Conservation (phyloP, 257 asterid species). For the Solanum chmielewskii region DNA sequence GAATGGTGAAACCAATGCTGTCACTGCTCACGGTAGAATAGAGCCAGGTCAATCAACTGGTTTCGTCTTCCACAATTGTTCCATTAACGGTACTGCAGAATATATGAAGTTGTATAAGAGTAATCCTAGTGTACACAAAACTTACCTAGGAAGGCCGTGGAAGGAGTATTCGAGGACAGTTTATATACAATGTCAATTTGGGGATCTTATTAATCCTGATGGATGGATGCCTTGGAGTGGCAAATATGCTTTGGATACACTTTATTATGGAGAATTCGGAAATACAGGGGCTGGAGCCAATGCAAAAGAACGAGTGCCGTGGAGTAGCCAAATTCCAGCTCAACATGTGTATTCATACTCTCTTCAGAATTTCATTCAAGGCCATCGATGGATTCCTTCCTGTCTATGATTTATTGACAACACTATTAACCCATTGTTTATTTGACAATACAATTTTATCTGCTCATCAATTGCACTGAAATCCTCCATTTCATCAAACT, state of each 20-base stretch:
- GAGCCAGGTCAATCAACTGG: conserved; percentile 40
- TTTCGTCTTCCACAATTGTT: conserved; percentile 29
- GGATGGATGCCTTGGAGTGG: conserved; percentile 52
- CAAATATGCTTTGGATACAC: conserved; percentile 26
- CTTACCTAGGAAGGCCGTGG: conserved; percentile 51
- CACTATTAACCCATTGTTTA: neutral
- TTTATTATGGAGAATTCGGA: conserved; percentile 33
- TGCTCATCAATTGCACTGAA: neutral
- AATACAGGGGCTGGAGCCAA: conserved; percentile 20
- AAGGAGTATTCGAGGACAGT: conserved; percentile 42
- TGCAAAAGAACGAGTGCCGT: conserved; percentile 13
- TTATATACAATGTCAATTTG: conserved; percentile 19
- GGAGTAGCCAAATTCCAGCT: conserved; percentile 37
- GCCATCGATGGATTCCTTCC: conserved; percentile 30
- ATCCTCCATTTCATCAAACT: neutral
- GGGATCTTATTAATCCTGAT: conserved; percentile 17
- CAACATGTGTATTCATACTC: conserved; percentile 27
- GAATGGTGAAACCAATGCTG: conserved; percentile 34
- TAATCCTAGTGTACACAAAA: conserved; percentile 22
- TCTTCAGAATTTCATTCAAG: conserved; percentile 38
- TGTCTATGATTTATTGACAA: neutral
- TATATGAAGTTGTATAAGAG: conserved; percentile 32
- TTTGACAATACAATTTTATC: neutral
- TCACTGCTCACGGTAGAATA: conserved; percentile 47
- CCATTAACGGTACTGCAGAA: conserved; percentile 33